These are phyloP conservation scores for Ormosia semicastrata DNA, from an alignment of 306 rosid species.

Conservation along the genomic window DNA sequence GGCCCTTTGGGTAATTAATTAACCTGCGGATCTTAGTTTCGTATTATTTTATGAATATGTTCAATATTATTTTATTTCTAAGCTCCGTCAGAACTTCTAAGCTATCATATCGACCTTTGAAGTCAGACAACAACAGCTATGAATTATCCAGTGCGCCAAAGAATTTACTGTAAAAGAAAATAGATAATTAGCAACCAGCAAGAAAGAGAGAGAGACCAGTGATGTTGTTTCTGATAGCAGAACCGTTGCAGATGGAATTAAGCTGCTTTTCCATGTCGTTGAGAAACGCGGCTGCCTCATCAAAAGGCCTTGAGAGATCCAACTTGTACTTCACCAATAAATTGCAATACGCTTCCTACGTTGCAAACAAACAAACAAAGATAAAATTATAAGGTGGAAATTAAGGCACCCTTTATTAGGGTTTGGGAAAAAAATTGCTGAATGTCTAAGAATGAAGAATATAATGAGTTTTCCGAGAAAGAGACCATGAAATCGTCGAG, in stretches of 20 bases:
- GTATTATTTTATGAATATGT: too few relatives aligned
- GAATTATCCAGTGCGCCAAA: neutral
- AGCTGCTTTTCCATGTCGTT: constrained; percentile 61
- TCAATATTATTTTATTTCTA: too few relatives aligned
- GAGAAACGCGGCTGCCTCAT: constrained; percentile 58
- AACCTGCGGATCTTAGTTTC: too few relatives aligned
- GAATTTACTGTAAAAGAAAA: neutral
- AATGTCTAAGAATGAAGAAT: too few relatives aligned
- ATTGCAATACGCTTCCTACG: constrained; percentile 54
- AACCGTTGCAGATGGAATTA: constrained; percentile 40
- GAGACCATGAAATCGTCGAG: constrained; percentile 71
- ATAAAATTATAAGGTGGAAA: too few relatives aligned
- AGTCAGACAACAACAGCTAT: neutral
- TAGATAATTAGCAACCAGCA: too few relatives aligned
- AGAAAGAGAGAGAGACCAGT: constrained; percentile 28
- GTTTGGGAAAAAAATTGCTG: neutral
- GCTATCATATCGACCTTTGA: too few relatives aligned
- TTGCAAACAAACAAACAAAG: neutral
- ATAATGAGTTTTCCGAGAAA: neutral
- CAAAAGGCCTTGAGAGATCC: constrained; percentile 57
- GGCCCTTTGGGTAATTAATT: too few relatives aligned
- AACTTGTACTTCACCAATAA: constrained; percentile 50
- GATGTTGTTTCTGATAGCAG: constrained; percentile 27
- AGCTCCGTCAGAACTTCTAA: too few relatives aligned
- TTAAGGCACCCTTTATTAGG: constrained; percentile 9